Evolutionary conservation across 805 yeast genomes (phyloP), one percentile per base, ranked within the genome.

Genomic region (Monosporozyma solicola): DNA sequence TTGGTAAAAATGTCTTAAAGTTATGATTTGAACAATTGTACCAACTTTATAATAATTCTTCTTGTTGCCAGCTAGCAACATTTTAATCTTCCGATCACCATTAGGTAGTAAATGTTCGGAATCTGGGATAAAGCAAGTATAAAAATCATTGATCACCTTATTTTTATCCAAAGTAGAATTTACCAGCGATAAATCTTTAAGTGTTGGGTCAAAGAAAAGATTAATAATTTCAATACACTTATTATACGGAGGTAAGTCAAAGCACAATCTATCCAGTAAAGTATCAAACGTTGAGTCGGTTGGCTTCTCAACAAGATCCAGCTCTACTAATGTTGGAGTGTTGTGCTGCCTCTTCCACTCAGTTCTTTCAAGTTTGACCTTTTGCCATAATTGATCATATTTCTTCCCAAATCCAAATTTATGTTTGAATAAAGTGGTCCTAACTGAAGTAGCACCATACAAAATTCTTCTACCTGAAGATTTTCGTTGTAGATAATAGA

Each of bases 361-460:
- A 22, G 49, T 54, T 53, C 70, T 59, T 39, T 62, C 65, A 20
- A 50, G 50, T 43, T 66, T 64, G 4, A 65, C 57, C 32, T 58
- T 61, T 6, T 48, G 24, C 69, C 68, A 64, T 10, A 62, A 43
- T 37, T 61, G 60, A 8, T 39, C 48, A 43, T 57, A 58, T 51
- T 57, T 59, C 7, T 57, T 54, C 16, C 56, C 51, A 29, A 59
- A 51, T 4, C 57, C 61, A 54, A 59, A 55, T 15, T 57, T 54
- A 24, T 60, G 53, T 10, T 47, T 53, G 35, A 49, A 41, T 2
- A 61, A 37, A 50, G 55, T 53, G 1, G 63, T 58, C 41, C 64
- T 57, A 22, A 59, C 35, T 5, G 69, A 59, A 1, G 72, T 69
- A 6, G 70, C 65, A 0, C 72, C 72, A 56, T 55, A 65, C n/a